Conservation (phyloP, 257 asterid genomes). For the Fraxinus pennsylvanica region DNA sequence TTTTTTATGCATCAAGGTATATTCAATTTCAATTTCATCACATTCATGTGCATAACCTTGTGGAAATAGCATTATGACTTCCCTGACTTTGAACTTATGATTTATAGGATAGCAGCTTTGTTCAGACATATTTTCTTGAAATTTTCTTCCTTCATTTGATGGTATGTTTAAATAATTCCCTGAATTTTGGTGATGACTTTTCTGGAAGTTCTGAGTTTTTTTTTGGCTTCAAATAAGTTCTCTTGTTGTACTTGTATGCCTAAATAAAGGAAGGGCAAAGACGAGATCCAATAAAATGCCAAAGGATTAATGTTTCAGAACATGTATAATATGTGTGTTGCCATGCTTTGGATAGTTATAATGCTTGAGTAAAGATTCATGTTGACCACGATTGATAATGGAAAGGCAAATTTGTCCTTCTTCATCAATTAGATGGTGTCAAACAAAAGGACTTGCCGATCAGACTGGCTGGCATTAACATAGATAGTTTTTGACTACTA, state of each 20-base stretch:
- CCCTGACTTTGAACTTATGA: no score
- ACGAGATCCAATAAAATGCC: not conserved
- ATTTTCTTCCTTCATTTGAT: no score
- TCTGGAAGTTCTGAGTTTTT: not conserved
- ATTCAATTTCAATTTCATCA: no score
- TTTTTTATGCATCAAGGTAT: no score
- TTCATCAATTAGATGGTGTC: not conserved
- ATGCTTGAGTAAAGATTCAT: not conserved
- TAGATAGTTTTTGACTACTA: not conserved
- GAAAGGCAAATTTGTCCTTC: not conserved
- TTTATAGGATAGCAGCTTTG: no score
- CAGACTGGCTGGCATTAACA: not conserved
- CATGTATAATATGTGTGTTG: not conserved
- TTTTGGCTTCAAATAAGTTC: not conserved
- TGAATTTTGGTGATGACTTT: no score
- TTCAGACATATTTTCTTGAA: no score
- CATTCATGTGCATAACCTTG: no score
- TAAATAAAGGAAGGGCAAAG: not conserved
- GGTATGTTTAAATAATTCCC: no score
- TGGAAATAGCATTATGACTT: no score
- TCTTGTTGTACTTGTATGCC: not conserved
- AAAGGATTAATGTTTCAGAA: not conserved
- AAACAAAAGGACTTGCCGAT: not conserved
- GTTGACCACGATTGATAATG: not conserved
- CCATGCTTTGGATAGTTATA: not conserved